Percentiles rank a stretch among this genome's conserved stretches.
Evolutionary conservation across 139 green algal species (phyloP).

Genomic region (Tetradesmus lagerheimii): DNA sequence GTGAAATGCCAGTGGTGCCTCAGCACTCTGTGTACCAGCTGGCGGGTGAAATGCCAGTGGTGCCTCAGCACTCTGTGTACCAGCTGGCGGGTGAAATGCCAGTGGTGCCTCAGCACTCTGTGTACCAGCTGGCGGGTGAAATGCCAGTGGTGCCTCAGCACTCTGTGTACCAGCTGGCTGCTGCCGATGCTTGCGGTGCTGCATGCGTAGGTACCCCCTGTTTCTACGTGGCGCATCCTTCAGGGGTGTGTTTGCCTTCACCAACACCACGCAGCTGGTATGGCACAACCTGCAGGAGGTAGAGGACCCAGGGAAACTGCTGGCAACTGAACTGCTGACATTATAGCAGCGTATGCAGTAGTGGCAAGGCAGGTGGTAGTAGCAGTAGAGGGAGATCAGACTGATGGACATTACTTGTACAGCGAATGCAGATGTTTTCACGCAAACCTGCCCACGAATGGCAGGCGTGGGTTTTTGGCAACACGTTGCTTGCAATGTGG

Average conservation of each 20-base stretch:
- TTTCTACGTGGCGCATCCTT: constrained; percentile 59
- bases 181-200: not conserved
- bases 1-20: too few relatives aligned
- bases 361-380: not conserved
- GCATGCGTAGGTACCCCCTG: constrained; percentile 57
- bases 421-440: not conserved
- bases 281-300: constrained; percentile 56
- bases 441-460: too few relatives aligned
- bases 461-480: too few relatives aligned
- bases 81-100: too few relatives aligned
- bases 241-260: constrained; percentile 57
- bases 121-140: too few relatives aligned
- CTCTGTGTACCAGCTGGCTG: not conserved
- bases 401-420: not conserved
- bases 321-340: constrained; percentile 1
- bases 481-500: too few relatives aligned
- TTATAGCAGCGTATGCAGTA: not conserved
- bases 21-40: too few relatives aligned
- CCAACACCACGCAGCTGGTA: constrained; percentile 55
- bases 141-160: not conserved
- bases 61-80: too few relatives aligned
- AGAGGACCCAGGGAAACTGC: constrained; percentile 7
- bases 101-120: too few relatives aligned
- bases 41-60: too few relatives aligned
- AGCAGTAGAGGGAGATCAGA: not conserved